Base-by-base conservation (phyloP, 1,284 basidiomycete species). In the Moniliella sp. region DNA sequence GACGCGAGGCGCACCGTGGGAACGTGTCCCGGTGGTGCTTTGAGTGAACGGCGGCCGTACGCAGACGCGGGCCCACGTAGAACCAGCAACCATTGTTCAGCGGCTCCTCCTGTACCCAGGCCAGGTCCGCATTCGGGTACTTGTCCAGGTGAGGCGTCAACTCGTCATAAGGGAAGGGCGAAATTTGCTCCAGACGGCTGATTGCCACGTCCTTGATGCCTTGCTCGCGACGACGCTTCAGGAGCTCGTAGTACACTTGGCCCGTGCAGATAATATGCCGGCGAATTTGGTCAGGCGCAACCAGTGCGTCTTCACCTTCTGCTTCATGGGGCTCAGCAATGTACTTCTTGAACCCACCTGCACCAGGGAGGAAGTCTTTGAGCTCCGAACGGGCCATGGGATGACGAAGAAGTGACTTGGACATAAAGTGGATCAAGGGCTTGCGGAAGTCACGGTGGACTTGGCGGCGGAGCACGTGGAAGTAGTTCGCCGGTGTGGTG, bases 201-300 rank as follows among this genome's bases (percentile, higher is more conserved):
- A 72, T 15, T 84, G 61, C 40, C 84, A 66, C 0, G 74, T 73
- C 2, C n/a, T 67, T 62, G 14, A 72, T 51, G 1, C 62, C 63
- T 0, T 67, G 67, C 9, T 66, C 61, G 26, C 68, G 56, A 2
- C 79, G 69, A 36, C 75, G 71, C 39, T 78, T 78, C 32, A 69
- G 61, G 10, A 86, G 70, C 23, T 83, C 78, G 59, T 84, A 84
- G 63, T 79, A 84, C 18, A 93, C 80, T 68, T 97, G 88, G 46
- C 88, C 86, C 11, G 61, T 36, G 23, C 36, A 33, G 15, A 94
- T 69, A 51, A 97, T 76, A 62, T 93, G 84, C 35, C 81, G 71
- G 8, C n/a, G 75, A 62, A 97, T 76, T 55, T 91, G 69, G 45
- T 93, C 81, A 13, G 81, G 74, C 5, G 71, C 65, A 28, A 72